phyloP scores from a whole-genome alignment of 2,329 filamentous ascomycete species.

The Fusarium lateritium region DNA sequence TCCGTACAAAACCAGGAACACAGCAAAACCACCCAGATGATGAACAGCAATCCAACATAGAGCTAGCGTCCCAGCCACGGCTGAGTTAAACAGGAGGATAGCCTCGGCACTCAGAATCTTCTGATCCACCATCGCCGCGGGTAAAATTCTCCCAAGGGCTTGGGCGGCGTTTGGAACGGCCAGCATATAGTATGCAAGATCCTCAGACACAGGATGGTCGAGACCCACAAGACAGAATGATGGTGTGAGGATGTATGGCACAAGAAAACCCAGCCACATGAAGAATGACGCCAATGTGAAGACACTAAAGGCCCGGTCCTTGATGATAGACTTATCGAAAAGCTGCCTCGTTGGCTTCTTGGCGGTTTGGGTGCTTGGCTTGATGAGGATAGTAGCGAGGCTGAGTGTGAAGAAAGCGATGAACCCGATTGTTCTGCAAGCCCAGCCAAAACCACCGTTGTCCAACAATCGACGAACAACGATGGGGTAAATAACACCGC shows the following conservation, averaged over 20 bases:
- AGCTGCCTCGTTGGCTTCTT: conserved; percentile 1
- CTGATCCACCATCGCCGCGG: not conserved
- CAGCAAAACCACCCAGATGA: not conserved
- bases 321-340: conserved; percentile 1
- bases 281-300: not conserved
- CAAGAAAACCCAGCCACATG: not conserved
- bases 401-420: not conserved
- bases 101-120: not conserved
- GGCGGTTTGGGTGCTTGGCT: not conserved
- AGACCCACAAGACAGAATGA: not conserved
- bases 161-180: not conserved
- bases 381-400: not conserved
- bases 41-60: conserved; percentile 6
- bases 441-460: not conserved
- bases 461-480: not conserved
- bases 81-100: not conserved
- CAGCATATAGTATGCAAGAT: not conserved
- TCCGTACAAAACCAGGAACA: not conserved
- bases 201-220: not conserved
- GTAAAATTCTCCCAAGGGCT: not conserved
- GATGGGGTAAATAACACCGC: not conserved
- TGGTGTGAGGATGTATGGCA: not conserved
- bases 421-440: not conserved
- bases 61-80: not conserved
- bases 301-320: not conserved